Base-by-base conservation (phyloP, 257 asterid species). In the Fraxinus excelsior region DNA sequence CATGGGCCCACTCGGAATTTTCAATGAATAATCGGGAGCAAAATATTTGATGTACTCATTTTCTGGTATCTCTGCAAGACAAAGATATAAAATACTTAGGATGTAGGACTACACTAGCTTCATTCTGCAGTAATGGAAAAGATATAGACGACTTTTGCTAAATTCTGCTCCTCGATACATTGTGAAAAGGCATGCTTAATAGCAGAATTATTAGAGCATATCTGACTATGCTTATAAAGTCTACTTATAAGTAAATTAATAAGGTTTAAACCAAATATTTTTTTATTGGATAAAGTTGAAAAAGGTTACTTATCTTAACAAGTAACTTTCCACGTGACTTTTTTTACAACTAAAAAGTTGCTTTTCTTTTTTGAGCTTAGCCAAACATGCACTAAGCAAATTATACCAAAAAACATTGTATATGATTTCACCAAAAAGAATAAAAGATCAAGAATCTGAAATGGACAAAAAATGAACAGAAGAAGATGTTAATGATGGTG, bases 31-130 rank as follows among this genome's bases (percentile, higher is more conserved):
- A 80, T 93, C 96, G 11, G 99, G 99, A 68, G 87, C 96, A 89
- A 93, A 96, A 83, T 93, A 96, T 80, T 89, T 87, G 83, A 85
- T 91, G 82, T 96, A 96, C 56, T 93, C 97, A 74, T 96, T 96
- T 32, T 91, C 98, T 69, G 99, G 99, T 82, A 95, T 95, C 87
- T 93, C 98, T 95, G 96, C 90, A 70, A 81, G 73, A 73, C 21
- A 79, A 69, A 23, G 6, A 71, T 1, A 40, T 26, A 42, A 3
- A 12, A 53, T 64, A 75, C 35, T 28, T 74, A 74, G 66, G 49
- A 73, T 18, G 74, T 44, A 23, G 66, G 46, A 51, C 73, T 35
- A 51, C 49, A 62, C 67, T 68, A 51, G 71, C 32, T 66, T 32
- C 53, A 34, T 56, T 74, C 40, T 46, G 78, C 64, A 72, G 62